Percentiles rank a stretch among this genome's conserved stretches.
Conservation (phyloP, 73 alveolate species). For the Paramecium sonneborni region DNA sequence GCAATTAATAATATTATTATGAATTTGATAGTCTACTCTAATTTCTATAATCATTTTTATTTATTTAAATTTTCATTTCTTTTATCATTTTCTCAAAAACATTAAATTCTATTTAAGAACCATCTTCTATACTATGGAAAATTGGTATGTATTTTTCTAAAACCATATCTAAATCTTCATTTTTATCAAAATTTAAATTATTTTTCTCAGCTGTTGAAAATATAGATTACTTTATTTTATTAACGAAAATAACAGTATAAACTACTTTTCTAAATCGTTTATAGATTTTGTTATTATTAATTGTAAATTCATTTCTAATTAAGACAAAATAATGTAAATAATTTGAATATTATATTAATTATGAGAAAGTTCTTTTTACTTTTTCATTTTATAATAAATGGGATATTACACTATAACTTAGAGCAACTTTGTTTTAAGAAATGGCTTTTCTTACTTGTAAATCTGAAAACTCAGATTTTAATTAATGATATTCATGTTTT, state of each 20-base stretch:
- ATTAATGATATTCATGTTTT: not conserved
- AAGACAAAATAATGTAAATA: not conserved
- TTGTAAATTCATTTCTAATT: not conserved
- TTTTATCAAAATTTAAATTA: not conserved
- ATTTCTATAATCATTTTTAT: not conserved
- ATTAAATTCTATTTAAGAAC: not conserved
- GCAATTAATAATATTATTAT: not conserved
- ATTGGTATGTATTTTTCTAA: not conserved
- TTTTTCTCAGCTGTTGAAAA: not conserved
- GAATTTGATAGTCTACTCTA: not conserved
- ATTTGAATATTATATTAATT: not conserved
- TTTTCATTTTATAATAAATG: not conserved
- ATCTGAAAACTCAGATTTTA: not conserved
- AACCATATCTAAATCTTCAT: not conserved
- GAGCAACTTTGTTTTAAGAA: not conserved
- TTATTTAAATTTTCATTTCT: not conserved
- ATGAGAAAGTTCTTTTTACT: not conserved
- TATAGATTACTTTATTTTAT: not conserved
- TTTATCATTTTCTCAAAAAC: not conserved
- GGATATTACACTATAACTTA: conserved; percentile 11
- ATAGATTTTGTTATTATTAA: not conserved
- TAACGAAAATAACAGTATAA: not conserved
- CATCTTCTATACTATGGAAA: conserved; percentile 7
- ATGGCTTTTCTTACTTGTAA: conserved; percentile 15
- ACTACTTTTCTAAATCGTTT: conserved; percentile 11